A percentile compares a stretch with the other conserved stretches of the same genome.
These are phyloP conservation scores for Calonectria fujianensis DNA, from an alignment of 2,329 filamentous ascomycete species.

Conservation along the genomic window DNA sequence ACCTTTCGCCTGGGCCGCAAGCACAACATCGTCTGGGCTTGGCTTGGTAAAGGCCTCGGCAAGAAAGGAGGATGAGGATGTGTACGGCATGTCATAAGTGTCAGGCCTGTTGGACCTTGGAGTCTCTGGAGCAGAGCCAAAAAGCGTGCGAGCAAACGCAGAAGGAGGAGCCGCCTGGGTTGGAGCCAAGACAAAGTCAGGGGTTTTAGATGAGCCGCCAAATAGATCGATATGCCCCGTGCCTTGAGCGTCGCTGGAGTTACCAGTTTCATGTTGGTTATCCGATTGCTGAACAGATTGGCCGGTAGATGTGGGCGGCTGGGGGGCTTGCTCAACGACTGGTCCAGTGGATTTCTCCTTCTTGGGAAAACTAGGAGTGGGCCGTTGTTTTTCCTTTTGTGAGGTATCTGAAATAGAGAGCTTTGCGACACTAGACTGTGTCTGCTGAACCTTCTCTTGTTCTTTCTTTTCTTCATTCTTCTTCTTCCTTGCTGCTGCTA, in stretches of 20 bases:
- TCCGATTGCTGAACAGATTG: background rate
- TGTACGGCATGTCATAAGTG: conserved; percentile 69
- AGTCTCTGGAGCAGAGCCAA: conserved; percentile 64
- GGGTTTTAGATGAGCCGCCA: background rate
- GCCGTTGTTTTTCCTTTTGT: conserved; percentile 55
- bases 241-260: background rate
- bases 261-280: background rate
- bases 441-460: conserved; percentile 50
- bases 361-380: conserved; percentile 47
- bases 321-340: conserved; percentile 21
- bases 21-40: conserved; percentile 93
- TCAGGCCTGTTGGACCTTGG: conserved; percentile 56
- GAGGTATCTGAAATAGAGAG: conserved; percentile 57
- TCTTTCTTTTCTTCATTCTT: conserved; percentile 80
- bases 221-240: background rate
- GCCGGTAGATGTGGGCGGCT: conserved; percentile 17
- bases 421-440: conserved; percentile 56
- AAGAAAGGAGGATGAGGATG: conserved; percentile 69
- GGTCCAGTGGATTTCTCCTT: conserved; percentile 48
- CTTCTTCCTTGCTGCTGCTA: conserved; percentile 90
- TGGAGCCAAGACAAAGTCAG: conserved; percentile 11
- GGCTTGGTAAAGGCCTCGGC: conserved; percentile 85
- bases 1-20: conserved; percentile 93
- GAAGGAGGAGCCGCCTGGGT: conserved; percentile 64
- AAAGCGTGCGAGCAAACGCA: conserved; percentile 73